A percentile compares a stretch with the other conserved stretches of the same genome.
These are phyloP conservation scores for Neurospora sp. DNA, from an alignment of 2,329 filamentous ascomycete genomes.

Conservation along the genomic window DNA sequence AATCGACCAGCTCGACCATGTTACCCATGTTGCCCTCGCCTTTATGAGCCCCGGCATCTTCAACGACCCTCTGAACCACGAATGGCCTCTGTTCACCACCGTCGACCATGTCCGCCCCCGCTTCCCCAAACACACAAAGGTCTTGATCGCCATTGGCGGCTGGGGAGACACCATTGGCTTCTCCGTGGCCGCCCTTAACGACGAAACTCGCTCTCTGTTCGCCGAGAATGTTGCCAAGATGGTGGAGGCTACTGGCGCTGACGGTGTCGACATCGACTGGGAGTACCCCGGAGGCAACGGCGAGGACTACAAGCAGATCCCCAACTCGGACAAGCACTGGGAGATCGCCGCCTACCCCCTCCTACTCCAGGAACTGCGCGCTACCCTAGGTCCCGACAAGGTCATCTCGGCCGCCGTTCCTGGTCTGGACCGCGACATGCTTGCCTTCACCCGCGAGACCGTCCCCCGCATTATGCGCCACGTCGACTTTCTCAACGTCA, in stretches of 20 bases:
- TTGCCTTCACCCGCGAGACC: constrained; percentile 51
- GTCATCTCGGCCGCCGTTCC: constrained; percentile 60
- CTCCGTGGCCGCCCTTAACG: constrained; percentile 41
- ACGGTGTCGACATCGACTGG: constrained; percentile 62
- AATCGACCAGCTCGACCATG: constrained; percentile 26
- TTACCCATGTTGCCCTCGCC: constrained; percentile 50
- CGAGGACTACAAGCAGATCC: constrained; percentile 53
- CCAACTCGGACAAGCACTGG: constrained; percentile 47
- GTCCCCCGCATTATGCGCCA: constrained; percentile 48
- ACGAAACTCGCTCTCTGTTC: constrained; percentile 44
- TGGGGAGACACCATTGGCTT: constrained; percentile 65
- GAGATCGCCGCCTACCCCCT: constrained; percentile 55
- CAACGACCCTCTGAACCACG: constrained; percentile 29
- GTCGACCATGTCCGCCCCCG: constrained; percentile 36
- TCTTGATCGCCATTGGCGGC: constrained; percentile 64
- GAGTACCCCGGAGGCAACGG: constrained; percentile 54
- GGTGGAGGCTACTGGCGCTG: constrained; percentile 52
- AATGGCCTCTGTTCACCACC: constrained; percentile 45
- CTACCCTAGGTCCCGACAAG: constrained; percentile 46
- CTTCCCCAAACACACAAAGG: constrained; percentile 44
- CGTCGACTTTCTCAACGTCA: constrained; percentile 61
- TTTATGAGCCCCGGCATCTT: constrained; percentile 47
- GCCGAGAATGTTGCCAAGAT: constrained; percentile 55
- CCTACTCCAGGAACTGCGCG: constrained; percentile 48
- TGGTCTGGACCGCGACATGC: constrained; percentile 53